Evolutionary conservation across 2,329 filamentous ascomycete genomes (phyloP), one percentile per base, ranked within the genome.

Genomic region (Mycosphaerella arachidis): DNA sequence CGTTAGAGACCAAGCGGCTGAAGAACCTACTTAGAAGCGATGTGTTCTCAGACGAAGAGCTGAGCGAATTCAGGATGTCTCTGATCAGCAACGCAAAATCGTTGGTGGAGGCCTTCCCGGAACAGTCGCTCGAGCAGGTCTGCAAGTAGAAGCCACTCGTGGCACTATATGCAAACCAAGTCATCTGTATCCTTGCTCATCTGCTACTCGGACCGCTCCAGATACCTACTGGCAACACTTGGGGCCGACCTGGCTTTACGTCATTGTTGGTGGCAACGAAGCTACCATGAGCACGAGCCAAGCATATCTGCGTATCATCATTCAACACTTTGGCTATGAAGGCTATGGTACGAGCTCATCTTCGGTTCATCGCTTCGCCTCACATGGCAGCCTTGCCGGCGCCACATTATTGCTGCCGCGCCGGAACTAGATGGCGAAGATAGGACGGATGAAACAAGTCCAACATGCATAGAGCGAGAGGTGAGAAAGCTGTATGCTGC

Each of bases 201-300:
- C 46, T 63, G 31, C 54, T 63, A 8, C 57, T 63, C n/a, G 60
- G 60, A 12, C 57, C 60, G 12, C 46, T 63, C 8, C 55, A 56
- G 12, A 51, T 48, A 16, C 54, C 60, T 7, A 13, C 12, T 6
- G 60, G 60, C 27, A 62, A 53, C 20, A 53, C 53, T 20, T 62
- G 60, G 57, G 60, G 60, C 33, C 57, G 43, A 6, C 60, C 60
- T 24, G 53, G 60, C 33, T 62, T 59, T 27, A 24, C 48, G 16
- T 48, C 59, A 35, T 48, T 56, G 12, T 55, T 52, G 48, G 40
- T 16, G 30, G 45, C 27, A 45, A n/a, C n/a, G 27, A 30, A 9
- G 35, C 30, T 4, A 43, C 45, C 1, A n/a, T 31, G n/a, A 31
- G 40, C 6, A 59, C 53, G n/a, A 56, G 53, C 9, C 56, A 52